phyloP scores from a whole-genome alignment of 768 basidiomycete species.

The Naganishia friedmannii region DNA sequence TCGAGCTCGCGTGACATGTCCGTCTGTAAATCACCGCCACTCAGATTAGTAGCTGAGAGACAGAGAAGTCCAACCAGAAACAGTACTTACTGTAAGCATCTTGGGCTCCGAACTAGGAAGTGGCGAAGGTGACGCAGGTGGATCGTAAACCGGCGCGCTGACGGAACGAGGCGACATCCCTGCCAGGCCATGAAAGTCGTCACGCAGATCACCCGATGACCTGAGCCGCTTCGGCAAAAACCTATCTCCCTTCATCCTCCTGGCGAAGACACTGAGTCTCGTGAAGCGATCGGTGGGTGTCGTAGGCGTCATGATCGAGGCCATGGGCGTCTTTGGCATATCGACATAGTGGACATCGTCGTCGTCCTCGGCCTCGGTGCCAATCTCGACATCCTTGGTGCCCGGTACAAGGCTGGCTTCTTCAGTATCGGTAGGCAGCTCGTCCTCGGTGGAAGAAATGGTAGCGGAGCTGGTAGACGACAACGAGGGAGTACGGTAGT shows the following conservation, averaged over 20 bases:
- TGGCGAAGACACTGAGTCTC: not conserved
- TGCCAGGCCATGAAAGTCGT: not conserved
- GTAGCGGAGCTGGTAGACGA: conserved; percentile 1
- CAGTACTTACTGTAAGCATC: not conserved
- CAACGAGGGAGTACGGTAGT: conserved; percentile 22
- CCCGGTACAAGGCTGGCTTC: not conserved
- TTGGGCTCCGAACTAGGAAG: not conserved
- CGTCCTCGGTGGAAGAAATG: conserved; percentile 10
- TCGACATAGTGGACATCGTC: not conserved
- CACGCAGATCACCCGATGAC: not conserved
- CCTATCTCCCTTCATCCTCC: not conserved
- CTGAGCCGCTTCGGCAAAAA: conserved; percentile 8
- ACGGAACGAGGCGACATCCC: not conserved
- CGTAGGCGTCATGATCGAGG: not conserved
- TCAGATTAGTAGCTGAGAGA: too few relatives aligned
- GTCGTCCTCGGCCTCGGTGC: not conserved
- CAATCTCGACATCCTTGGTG: not conserved
- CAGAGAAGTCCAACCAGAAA: not conserved
- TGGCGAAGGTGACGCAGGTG: not conserved
- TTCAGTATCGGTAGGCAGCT: not conserved
- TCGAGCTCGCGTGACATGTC: not conserved
- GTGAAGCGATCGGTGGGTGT: conserved; percentile 18
- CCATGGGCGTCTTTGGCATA: conserved; percentile 11
- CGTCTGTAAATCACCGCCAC: not conserved
- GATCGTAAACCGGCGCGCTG: not conserved